Base-by-base conservation (phyloP, 768 basidiomycete species). In the Russula sp. region DNA sequence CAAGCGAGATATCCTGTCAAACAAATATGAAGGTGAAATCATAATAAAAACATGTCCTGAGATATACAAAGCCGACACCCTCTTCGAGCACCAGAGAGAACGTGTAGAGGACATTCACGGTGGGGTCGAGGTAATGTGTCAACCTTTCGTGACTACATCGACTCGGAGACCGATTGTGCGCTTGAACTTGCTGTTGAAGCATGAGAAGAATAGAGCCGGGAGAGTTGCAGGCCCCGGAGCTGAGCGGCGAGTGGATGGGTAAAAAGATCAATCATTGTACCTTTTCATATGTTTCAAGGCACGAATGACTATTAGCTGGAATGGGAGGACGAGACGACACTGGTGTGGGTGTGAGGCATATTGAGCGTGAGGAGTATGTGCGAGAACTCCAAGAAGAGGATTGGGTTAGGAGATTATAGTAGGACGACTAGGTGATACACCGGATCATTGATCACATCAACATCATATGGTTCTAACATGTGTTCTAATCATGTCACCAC, bases 201-300 rank as follows among this genome's bases (percentile, higher is more conserved):
- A 54, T 5, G n/a, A 5, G 2, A 6, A 54, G 34, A 36, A 54
- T 36, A 1, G 53, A 10, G 6, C 2, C 14, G 2, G 53, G 53
- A 36, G 53, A 54, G 10, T 54, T 13, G 53, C 53, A 54, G 5
- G 53, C 32, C 34, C 22, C n/a, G 34, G 34, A 54, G 53, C 34
- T 54, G 34, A 13, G 22, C 13, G 2, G 53, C 53, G 53, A 54
- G 53, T 2, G 53, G 53, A 24, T 54, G 53, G 4, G 22, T 22
- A 36, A 54, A 34, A 4, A 54, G 34, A 24, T 54, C 32, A 1
- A 8, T 18, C n/a, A 24, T 54, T 16, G 53, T 54, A 3, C 11
- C 9, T 16, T 38, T 38, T 54, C 13, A 34, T 54, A 54, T 2
- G 13, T n/a, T 24, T 14, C 34, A 54, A 22, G 5, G 53, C 53